Conservation (phyloP, 768 basidiomycete species). For the Kwoniella europaea region DNA sequence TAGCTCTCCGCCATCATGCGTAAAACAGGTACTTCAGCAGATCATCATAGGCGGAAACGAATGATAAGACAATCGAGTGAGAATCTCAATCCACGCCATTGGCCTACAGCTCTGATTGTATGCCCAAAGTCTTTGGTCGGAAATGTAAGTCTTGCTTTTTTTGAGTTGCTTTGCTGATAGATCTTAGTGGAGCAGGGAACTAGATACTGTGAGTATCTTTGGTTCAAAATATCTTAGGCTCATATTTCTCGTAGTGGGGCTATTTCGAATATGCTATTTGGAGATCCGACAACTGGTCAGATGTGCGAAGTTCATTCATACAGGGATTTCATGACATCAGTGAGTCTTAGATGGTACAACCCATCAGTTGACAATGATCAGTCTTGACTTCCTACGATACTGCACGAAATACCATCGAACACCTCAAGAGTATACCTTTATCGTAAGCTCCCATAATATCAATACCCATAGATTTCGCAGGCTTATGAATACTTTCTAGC, state of each 20-base stretch:
- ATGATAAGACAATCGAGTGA: slow-evolving; percentile 65
- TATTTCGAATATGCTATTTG: slow-evolving; percentile 85
- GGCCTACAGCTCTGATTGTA: slow-evolving; percentile 67
- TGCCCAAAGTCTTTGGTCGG: slow-evolving; percentile 80
- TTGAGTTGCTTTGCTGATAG: slow-evolving; percentile 1
- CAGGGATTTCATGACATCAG: slow-evolving; percentile 83
- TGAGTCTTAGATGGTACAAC: slow-evolving; percentile 48
- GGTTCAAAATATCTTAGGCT: not conserved
- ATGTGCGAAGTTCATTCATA: slow-evolving; percentile 72
- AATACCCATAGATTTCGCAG: no score
- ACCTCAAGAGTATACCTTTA: slow-evolving; percentile 67
- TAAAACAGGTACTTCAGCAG: slow-evolving; percentile 71
- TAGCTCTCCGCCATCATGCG: slow-evolving; percentile 87
- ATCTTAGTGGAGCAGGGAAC: slow-evolving; percentile 77
- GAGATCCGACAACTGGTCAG: slow-evolving; percentile 65
- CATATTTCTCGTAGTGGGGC: slow-evolving; percentile 71
- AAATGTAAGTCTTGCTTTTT: slow-evolving; percentile 61
- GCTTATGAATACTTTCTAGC: slow-evolving; percentile 17
- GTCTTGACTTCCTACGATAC: slow-evolving; percentile 83
- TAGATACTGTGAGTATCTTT: slow-evolving; percentile 68
- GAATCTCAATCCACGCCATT: slow-evolving; percentile 35
- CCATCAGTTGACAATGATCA: slow-evolving; percentile 50
- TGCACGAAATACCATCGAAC: slow-evolving; percentile 71
- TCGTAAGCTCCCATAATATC: slow-evolving; percentile 64
- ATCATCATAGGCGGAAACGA: slow-evolving; percentile 70